Evolutionary conservation across 2,329 filamentous ascomycete genomes (phyloP), one percentile per base, ranked within the genome.

Genomic region (Alternaria tenuissima): DNA sequence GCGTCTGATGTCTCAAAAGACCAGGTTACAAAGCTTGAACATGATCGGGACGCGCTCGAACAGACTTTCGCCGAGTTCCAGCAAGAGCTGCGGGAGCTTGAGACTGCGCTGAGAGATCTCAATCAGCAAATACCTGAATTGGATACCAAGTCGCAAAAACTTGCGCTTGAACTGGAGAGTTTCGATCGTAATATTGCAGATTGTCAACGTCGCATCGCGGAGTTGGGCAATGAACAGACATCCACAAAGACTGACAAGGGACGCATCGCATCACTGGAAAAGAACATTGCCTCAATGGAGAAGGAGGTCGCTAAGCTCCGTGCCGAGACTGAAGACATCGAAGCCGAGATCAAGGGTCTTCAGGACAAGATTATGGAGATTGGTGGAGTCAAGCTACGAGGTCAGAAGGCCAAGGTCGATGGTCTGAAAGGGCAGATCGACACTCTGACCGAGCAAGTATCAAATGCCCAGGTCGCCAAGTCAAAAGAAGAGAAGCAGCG

Each of bases 281-380:
- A 92, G 76, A 92, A 90, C 67, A 91, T 97, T 52, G 81, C 85
- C 7, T 87, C 88, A 61, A 84, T 96, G 63, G 88, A 93, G 71
- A 88, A 87, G 67, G 92, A 97, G 70, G 87, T 97, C 11, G 87
- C 91, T 59, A 91, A 90, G 71, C 85, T 99, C 9, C 92, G 89
- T 62, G 84, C 87, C 9, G 93, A 98, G 79, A 97, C 91, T n/a
- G 88, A 91, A 1, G 95, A 90, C 46, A 89, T 97, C 8, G 95
- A 99, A 76, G 89, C 90, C 26, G 95, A 98, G 78, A 98, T 99
- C 80, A 94, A 96, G 80, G 86, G 86, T 20, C 84, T 99, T 1
- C 94, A 99, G 76, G 90, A 95, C 84, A 96, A 94, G 83, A 99
- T 99, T 73, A 98, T 99, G 95, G 91, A 97, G 79, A 90, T 97